Evolutionary conservation across 257 asterid genomes (phyloP), one percentile per base, ranked within the genome.

Genomic region (Nicotiana paniculata): DNA sequence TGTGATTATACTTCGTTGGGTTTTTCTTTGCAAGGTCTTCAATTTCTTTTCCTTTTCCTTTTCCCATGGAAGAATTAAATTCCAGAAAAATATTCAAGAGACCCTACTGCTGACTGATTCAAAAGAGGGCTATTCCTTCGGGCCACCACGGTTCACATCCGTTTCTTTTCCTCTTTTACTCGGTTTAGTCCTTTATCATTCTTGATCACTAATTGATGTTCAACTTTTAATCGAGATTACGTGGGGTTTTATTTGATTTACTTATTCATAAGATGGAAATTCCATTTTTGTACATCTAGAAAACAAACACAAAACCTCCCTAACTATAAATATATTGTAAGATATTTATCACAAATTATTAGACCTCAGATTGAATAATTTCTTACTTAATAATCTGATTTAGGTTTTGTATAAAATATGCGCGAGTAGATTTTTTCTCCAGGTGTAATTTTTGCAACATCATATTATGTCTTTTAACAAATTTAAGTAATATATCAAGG

Each of bases 21-120:
- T 8, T 83, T 81, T 77, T 68, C 75, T 3, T 28, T 48, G 3
- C 12, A 3, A 30, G 3, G 24, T 18, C 37, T 55, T 43, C 15
- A 24, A 13, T 21, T 5, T 63, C 13, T 70, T 30, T 32, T n/a
- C 9, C 48, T 12, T 5, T 48, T n/a, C 9, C 48, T 12, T 5
- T 48, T 0, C 0, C 51, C 17, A 32, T 17, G 5, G 39, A 48
- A 17, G 17, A 28, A 51, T 67, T 24, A 72, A 15, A 30, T 28
- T 1, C 1, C 9, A 9, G 26, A 35, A 3, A 21, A 59, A 11
- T 81, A 30, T 26, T 24, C 1, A 81, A 69, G 18, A 67, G 77
- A 32, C n/a, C 15, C 9, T 39, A 48, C 10, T 67, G 82, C 55
- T 85, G 97, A 89, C 94, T 85, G 55, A 54, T 89, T 90, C 94